Evolutionary conservation across 163 green algal species (phyloP), one percentile per base, ranked within the genome.

Genomic region (Prototheca wickerhamii): DNA sequence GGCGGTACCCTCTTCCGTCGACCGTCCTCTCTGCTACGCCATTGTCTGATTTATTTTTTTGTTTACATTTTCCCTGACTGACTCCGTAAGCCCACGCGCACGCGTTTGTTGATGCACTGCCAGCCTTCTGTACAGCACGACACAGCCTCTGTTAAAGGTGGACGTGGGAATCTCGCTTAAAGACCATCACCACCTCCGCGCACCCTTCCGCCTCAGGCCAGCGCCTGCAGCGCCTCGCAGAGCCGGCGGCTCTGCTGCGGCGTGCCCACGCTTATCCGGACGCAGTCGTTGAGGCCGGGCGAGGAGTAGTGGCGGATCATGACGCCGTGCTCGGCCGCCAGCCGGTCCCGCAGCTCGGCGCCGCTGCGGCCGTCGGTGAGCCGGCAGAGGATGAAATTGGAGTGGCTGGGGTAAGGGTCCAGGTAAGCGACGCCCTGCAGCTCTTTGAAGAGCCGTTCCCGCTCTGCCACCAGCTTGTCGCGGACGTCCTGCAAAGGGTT

Each of bases 271-370:
- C 78, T 92, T 35, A 99, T 86, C 33, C 93, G 79, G 15, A 99
- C 84, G 79, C 87, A 98, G 31, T 76, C 79, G 30, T 68, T 77
- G n/a, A 98, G 80, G 75, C 90, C 80, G 54, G 79, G 75, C 72
- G 92, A 95, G 32, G 80, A 71, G 68, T 98, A 99, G 80, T 98
- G 91, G 37, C 92, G 81, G 50, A 97, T 84, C 87, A 98, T 97
- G 72, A 98, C 87, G 56, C 91, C 91, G 42, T 90, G 63, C 44
- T 87, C 43, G 33, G 79, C 34, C 17, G 88, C 87, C 33, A 98
- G 75, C 7, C 57, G 70, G 10, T 93, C 83, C 72, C 94, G 92
- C 34, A 97, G 58, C 8, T 63, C 78, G 63, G 83, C 81, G 2
- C 82, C 87, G 53, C 91, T 82, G 10, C 77, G 76, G 4, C 84